Evolutionary conservation across 2,329 filamentous ascomycete species (phyloP).

Genomic region (Aspergillus pseudonomiae): DNA sequence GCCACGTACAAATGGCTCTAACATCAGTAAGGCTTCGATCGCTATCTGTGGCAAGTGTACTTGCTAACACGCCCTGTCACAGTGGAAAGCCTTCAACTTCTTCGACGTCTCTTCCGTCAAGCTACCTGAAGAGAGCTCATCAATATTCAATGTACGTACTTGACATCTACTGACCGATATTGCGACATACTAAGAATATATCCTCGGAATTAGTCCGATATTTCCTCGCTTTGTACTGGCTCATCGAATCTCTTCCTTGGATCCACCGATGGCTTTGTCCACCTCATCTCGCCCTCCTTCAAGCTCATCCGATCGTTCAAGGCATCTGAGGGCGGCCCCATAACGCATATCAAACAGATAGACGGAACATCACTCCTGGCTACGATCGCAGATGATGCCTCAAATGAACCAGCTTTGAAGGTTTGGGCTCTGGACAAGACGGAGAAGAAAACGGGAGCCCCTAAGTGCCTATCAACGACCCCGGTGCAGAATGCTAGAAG

Average conservation of each 20-base stretch:
- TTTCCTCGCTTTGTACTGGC: conserved; percentile 82
- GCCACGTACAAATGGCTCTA: conserved; percentile 44
- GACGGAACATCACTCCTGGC: conserved; percentile 84
- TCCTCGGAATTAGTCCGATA: conserved; percentile 56
- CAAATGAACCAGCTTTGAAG: conserved; percentile 84
- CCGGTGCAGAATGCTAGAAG: conserved; percentile 87
- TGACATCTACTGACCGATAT: conserved; percentile 3
- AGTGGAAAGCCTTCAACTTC: conserved; percentile 99
- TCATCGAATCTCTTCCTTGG: conserved; percentile 90
- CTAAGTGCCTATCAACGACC: conserved; percentile 83
- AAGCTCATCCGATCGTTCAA: conserved; percentile 85
- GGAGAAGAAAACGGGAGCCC: conserved; percentile 89
- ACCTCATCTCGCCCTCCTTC: conserved; percentile 84
- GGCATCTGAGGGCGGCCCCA: conserved; percentile 73
- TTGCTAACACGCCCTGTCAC: conserved; percentile 15
- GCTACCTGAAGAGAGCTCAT: conserved; percentile 74
- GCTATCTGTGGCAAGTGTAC: background rate
- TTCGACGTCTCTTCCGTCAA: conserved; percentile 90
- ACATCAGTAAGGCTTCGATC: conserved; percentile 38
- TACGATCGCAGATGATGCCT: conserved; percentile 80
- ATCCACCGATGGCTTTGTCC: conserved; percentile 80
- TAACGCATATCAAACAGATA: conserved; percentile 91
- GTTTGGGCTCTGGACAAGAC: conserved; percentile 97
- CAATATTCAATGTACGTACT: conserved; percentile 73
- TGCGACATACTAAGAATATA: background rate